Evolutionary conservation across 169 alveolate genomes (phyloP).

Genomic region (Plasmodium relictum): DNA sequence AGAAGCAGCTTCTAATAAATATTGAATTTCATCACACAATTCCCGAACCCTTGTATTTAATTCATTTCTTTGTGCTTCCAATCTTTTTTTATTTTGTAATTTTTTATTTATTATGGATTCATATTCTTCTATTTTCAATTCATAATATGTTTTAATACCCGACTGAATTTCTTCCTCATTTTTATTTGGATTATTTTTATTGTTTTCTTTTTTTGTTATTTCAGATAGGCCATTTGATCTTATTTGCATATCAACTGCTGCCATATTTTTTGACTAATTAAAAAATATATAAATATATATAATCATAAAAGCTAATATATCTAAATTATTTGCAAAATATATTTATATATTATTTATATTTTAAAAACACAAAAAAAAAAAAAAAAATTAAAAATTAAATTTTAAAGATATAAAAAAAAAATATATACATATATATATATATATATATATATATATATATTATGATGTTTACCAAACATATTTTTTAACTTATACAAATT

Average conservation of each 20-base stretch:
- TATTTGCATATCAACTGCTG: conserved; percentile 71
- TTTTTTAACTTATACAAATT: not conserved
- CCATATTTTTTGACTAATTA: not conserved
- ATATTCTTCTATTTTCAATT: conserved; percentile 84
- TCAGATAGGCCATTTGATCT: conserved; percentile 26
- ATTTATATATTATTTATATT: not conserved
- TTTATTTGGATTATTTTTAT: not conserved
- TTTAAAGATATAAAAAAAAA: not conserved
- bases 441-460: too few species aligned
- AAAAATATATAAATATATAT: not conserved
- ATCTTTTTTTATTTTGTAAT: conserved; percentile 90
- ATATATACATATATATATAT: too few species aligned
- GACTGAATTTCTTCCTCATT: conserved; percentile 72
- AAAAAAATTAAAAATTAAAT: not conserved
- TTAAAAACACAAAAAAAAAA: not conserved
- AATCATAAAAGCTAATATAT: not conserved
- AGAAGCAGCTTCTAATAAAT: conserved; percentile 96
- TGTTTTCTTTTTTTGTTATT: conserved; percentile 10
- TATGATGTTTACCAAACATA: too few species aligned
- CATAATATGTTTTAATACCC: conserved; percentile 78
- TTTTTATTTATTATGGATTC: conserved; percentile 82
- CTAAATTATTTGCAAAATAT: not conserved
- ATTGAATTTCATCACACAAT: conserved; percentile 96
- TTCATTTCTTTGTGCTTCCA: conserved; percentile 99
- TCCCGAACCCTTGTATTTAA: conserved; percentile 95